Conservation (phyloP, 2,329 filamentous ascomycete species). For the Aureobasidium vineae region DNA sequence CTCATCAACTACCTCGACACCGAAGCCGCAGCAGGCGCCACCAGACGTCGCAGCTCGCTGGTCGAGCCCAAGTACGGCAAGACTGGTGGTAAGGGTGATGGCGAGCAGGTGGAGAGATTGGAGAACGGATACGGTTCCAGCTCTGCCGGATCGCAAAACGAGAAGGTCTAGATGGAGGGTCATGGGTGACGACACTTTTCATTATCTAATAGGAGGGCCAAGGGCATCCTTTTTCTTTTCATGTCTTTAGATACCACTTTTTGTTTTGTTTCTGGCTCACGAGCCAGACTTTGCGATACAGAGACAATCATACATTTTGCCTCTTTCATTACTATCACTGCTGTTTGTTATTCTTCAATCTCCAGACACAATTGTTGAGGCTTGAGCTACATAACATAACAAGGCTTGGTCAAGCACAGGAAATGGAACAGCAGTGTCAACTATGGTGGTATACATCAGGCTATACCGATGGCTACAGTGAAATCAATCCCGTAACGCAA, state of each 20-base stretch:
- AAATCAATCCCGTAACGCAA: too few relatives aligned
- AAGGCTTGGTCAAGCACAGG: too few relatives aligned
- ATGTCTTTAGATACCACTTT: slow-evolving; percentile 5
- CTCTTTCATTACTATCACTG: not conserved
- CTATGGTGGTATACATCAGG: too few relatives aligned
- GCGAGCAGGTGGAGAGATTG: slow-evolving; percentile 12
- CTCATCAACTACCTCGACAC: slow-evolving; percentile 53
- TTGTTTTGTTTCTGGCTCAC: not conserved
- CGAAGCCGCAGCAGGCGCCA: slow-evolving; percentile 31
- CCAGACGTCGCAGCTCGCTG: slow-evolving; percentile 6
- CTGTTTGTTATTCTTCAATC: too few relatives aligned
- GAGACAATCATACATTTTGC: not conserved
- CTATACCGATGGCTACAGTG: too few relatives aligned
- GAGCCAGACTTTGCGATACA: not conserved
- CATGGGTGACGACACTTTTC: not conserved
- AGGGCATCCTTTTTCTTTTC: not conserved
- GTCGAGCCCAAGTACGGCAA: slow-evolving; percentile 20
- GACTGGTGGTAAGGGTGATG: slow-evolving; percentile 27
- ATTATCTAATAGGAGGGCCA: not conserved
- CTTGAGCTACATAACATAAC: too few relatives aligned
- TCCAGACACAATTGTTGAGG: too few relatives aligned
- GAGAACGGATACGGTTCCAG: slow-evolving; percentile 18
- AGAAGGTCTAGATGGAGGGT: not conserved
- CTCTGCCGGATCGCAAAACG: not conserved
- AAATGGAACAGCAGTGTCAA: too few relatives aligned